phyloP scores from a whole-genome alignment of 805 yeast species.

The Pichia eremophila region DNA sequence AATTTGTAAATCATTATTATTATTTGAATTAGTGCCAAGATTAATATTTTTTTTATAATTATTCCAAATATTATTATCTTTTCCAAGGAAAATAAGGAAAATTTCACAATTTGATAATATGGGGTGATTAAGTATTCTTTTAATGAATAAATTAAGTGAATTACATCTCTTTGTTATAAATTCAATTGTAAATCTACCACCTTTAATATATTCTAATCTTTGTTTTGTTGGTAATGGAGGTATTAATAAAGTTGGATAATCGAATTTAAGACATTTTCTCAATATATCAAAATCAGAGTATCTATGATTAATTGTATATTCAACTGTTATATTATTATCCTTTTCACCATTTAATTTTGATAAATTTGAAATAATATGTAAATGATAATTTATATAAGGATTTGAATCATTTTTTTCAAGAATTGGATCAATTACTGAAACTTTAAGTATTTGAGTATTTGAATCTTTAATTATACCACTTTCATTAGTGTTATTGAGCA shows the following conservation, averaged over 20 bases:
- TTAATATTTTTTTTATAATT: constrained; percentile 49
- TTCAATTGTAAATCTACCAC: constrained; percentile 80
- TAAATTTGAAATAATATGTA: constrained; percentile 54
- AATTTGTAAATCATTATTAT: constrained; percentile 11
- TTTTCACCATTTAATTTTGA: constrained; percentile 39
- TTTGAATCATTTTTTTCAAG: constrained; percentile 62
- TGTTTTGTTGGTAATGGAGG: constrained; percentile 95
- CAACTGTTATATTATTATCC: constrained; percentile 11
- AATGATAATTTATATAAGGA: constrained; percentile 64
- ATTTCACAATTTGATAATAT: constrained; percentile 58
- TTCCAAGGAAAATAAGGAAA: constrained; percentile 49
- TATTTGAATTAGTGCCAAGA: constrained; percentile 9
- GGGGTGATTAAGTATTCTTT: constrained; percentile 69
- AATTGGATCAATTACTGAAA: constrained; percentile 34
- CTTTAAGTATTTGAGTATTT: no score
- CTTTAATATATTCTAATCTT: constrained; percentile 84
- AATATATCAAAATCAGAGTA: constrained; percentile 81
- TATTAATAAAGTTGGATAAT: constrained; percentile 74
- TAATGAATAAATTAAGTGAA: constrained; percentile 67
- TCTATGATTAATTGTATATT: constrained; percentile 59
- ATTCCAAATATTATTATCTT: constrained; percentile 64
- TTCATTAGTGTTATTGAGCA: neutral
- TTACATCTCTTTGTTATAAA: constrained; percentile 78
- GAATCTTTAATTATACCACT: neutral
- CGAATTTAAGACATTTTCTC: constrained; percentile 63